Evolutionary conservation across 208 protist species (phyloP).

Genomic region (Leishmania arabica): DNA sequence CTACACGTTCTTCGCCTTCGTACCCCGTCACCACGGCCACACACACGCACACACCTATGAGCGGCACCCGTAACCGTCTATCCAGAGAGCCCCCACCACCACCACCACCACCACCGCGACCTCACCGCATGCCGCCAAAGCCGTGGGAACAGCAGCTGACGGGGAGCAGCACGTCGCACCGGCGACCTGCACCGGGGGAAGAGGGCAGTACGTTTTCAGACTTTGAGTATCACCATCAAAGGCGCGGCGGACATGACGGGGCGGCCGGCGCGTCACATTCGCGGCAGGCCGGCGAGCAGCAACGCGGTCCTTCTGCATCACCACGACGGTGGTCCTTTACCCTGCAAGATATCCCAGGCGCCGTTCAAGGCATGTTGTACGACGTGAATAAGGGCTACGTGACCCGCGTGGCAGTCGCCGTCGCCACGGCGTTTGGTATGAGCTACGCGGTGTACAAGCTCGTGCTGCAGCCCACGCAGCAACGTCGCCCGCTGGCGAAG

Average conservation of each 20-base stretch:
- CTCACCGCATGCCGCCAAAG: slow-evolving; percentile 33
- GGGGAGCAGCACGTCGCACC: slow-evolving; percentile 8
- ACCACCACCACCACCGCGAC: background rate
- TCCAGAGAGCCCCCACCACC: background rate
- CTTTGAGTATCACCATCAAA: slow-evolving; percentile 30
- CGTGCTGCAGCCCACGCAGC: slow-evolving; percentile 54
- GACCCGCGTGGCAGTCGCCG: slow-evolving; percentile 36
- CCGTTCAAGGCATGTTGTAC: slow-evolving; percentile 38
- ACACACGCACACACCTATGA: background rate
- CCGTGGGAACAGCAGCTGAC: slow-evolving; percentile 32
- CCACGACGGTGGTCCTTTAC: slow-evolving; percentile 72
- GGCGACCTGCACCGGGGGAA: slow-evolving; percentile 1
- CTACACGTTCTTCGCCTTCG: background rate
- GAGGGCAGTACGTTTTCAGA: slow-evolving; percentile 31
- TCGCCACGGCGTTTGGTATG: slow-evolving; percentile 16
- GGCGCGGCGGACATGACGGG: slow-evolving; percentile 11
- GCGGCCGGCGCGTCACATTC: background rate
- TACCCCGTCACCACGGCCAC: background rate
- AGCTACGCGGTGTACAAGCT: slow-evolving; percentile 51
- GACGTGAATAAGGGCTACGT: slow-evolving; percentile 82
- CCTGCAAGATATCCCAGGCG: slow-evolving; percentile 66
- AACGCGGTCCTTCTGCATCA: background rate
- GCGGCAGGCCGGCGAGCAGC: background rate
- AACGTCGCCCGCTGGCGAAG: slow-evolving; percentile 66
- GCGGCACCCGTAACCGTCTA: background rate